Conservation (phyloP, 352 stramenopile genomes). For the Globisporangium radiosum region DNA sequence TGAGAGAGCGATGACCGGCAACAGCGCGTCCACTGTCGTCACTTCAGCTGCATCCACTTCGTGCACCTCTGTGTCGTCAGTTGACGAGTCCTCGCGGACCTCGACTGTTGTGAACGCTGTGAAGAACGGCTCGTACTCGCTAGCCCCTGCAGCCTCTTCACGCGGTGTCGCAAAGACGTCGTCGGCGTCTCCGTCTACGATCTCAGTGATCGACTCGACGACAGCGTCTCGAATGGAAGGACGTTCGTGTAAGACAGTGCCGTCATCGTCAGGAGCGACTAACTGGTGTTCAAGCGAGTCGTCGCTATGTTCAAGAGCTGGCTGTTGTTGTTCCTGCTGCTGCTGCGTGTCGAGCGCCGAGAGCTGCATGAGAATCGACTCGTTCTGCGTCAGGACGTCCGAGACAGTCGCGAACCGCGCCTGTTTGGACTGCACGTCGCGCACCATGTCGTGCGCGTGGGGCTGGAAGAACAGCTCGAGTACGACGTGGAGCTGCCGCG, state of each 20-base stretch:
- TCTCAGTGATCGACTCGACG: neutral
- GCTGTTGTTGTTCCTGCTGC: neutral
- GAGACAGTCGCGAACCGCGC: slow-evolving; percentile 33
- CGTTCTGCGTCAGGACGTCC: slow-evolving; percentile 55
- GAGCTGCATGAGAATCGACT: slow-evolving; percentile 46
- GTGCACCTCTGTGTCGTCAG: too few relatives aligned
- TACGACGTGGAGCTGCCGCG: slow-evolving; percentile 51
- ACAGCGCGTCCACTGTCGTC: too few relatives aligned
- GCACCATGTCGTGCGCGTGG: slow-evolving; percentile 20
- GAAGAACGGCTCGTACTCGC: neutral
- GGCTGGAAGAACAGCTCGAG: slow-evolving; percentile 56
- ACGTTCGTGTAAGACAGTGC: neutral
- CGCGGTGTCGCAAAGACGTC: neutral
- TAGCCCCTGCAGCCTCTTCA: neutral
- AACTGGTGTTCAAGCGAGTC: neutral
- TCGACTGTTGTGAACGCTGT: neutral
- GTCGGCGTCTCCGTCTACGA: neutral
- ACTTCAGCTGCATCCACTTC: too few relatives aligned
- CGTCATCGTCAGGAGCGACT: neutral
- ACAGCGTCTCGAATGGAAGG: neutral
- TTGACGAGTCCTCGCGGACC: neutral
- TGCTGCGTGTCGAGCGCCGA: slow-evolving; percentile 4
- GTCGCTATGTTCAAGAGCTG: neutral
- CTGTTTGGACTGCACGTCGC: slow-evolving; percentile 27
- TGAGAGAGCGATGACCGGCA: neutral